phyloP scores from a whole-genome alignment of 2,329 filamentous ascomycete species.

The Trichoderma brevicompactum region DNA sequence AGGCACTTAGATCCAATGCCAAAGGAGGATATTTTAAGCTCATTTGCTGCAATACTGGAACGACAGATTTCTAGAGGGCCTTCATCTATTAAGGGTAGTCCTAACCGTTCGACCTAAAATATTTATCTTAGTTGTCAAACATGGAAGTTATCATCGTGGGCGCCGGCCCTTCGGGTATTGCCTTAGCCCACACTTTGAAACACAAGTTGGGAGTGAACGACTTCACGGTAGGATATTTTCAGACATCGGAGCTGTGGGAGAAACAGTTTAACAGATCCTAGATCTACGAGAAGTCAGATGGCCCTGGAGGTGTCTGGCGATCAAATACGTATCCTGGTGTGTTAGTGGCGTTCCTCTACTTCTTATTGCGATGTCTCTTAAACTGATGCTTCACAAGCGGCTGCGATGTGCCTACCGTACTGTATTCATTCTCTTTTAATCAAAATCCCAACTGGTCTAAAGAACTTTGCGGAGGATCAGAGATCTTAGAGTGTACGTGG shows the following conservation, averaged over 20 bases:
- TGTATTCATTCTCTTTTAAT: background rate
- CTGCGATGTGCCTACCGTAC: background rate
- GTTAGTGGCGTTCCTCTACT: too few species aligned
- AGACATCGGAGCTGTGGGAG: background rate
- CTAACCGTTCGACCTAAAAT: too few species aligned
- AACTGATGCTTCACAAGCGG: too few species aligned
- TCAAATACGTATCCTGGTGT: background rate
- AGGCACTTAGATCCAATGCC: too few species aligned
- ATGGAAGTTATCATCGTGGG: background rate
- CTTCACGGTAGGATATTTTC: background rate
- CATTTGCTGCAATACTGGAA: too few species aligned
- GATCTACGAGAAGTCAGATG: background rate
- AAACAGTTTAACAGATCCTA: too few species aligned
- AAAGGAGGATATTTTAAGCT: too few species aligned
- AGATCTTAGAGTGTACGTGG: slow-evolving; percentile 52
- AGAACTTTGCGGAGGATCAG: slow-evolving; percentile 35
- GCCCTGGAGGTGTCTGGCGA: background rate
- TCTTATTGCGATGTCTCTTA: too few species aligned
- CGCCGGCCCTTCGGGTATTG: background rate
- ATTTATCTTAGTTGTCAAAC: too few species aligned
- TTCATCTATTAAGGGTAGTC: too few species aligned
- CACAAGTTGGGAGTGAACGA: background rate
- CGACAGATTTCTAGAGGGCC: too few species aligned
- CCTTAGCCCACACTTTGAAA: background rate
- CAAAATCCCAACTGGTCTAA: background rate